Base-by-base conservation (phyloP, 2,329 filamentous ascomycete species). In the Cyanodermella asteris region DNA sequence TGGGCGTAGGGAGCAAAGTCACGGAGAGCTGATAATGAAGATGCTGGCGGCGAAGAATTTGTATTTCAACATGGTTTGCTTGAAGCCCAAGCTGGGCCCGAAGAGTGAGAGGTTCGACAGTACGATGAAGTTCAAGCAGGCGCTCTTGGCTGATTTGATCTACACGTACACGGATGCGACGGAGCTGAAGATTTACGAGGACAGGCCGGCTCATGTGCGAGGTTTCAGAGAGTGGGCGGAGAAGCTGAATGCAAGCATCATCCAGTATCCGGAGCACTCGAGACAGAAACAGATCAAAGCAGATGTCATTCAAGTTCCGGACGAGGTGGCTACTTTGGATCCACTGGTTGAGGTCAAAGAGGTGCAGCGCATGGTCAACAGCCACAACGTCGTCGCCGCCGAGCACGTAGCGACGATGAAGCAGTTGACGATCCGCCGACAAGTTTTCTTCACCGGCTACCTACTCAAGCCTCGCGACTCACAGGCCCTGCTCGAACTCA, bases 61-160 rank as follows among this genome's bases (percentile, higher is more conserved):
- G 11, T 64, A 80, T 2, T 93, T 94, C 43, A 78, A 94, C 47
- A 67, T 94, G 54, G 56, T 91, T 24, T 72, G 73, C 24, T 58
- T 97, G 30, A 94, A 94, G 51, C 87, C 87, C 3, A 62, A 67
- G 29, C 72, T 74, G 31, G 75, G 80, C 5, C 87, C 84, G 2
- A 68, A 66, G 29, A 75, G 73, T 36, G 70, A 91, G 47, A 63
- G 60, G 12, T 90, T 94, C 43, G 46, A 54, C 25, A 78, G 60
- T 40, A 97, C 87, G 3, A 87, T 93, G 71, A 54, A 66, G 14
- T 97, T 91, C 60, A 97, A 97, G 54, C 76, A 91, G 43, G 57
- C 67, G 19, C 78, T 93, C 38, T 63, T 97, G 15, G 62, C 67
- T 33, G 64, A 74, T 13, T 53, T 94, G 27, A 65, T 93, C 51